phyloP scores from a whole-genome alignment of 169 alveolate genomes.

The Fabrea salina region DNA sequence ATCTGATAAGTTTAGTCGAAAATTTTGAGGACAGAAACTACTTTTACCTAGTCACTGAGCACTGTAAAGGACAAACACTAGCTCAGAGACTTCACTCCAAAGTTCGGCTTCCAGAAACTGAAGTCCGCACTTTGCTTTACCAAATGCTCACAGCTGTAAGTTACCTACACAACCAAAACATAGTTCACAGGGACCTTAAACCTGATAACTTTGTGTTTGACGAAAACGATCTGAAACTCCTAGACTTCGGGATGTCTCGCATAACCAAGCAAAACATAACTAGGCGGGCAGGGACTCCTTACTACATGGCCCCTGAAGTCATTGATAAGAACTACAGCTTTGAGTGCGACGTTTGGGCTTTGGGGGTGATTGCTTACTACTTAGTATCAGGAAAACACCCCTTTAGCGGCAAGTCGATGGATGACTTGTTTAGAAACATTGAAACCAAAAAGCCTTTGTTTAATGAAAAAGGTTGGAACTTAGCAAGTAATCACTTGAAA shows the following conservation, averaged over 20 bases:
- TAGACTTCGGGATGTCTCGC: slow-evolving; percentile 23
- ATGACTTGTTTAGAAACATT: no score
- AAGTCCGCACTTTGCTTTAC: not conserved
- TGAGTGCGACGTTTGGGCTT: no score
- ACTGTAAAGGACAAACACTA: slow-evolving; percentile 32
- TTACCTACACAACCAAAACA: not conserved
- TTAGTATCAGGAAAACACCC: no score
- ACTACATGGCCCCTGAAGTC: no score
- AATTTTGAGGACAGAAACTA: slow-evolving; percentile 26
- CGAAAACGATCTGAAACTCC: not conserved
- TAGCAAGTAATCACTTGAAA: no score
- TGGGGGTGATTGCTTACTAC: no score
- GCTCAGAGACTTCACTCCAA: slow-evolving; percentile 2
- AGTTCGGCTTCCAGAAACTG: not conserved
- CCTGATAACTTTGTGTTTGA: slow-evolving; percentile 32
- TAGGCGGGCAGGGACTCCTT: not conserved
- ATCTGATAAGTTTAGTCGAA: slow-evolving; percentile 24
- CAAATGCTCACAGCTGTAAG: not conserved
- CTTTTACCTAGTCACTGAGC: slow-evolving; percentile 36
- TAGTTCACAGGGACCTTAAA: slow-evolving; percentile 30
- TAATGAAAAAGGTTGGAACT: no score
- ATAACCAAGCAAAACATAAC: not conserved
- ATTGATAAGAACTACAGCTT: no score
- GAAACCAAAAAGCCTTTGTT: no score
- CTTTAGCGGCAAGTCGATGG: no score